These are phyloP conservation scores for Cryptococcus deneoformans DNA, from an alignment of 1,284 basidiomycete species.

Conservation along the genomic window DNA sequence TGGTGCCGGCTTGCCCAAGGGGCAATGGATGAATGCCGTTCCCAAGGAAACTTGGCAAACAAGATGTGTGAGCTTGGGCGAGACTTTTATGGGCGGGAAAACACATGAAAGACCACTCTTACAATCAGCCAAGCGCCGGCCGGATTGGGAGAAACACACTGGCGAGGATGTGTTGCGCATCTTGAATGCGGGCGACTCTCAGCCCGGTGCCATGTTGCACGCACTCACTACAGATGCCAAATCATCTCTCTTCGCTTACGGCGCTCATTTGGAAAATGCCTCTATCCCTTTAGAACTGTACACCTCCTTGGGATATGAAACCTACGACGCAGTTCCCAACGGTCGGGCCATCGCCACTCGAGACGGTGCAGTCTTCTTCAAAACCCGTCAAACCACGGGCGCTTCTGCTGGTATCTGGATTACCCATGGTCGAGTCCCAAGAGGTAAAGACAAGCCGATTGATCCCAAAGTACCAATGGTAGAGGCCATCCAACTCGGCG, in stretches of 20 bases:
- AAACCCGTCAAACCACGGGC: constrained; percentile 22
- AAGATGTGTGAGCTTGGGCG: constrained; percentile 32
- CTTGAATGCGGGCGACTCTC: constrained; percentile 50
- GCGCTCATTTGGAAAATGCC: constrained; percentile 43
- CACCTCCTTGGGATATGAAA: constrained; percentile 13
- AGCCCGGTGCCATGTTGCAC: constrained; percentile 50
- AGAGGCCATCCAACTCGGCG: constrained; percentile 41
- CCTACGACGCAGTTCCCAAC: constrained; percentile 25
- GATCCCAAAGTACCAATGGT: constrained; percentile 52
- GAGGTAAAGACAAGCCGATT: constrained; percentile 44
- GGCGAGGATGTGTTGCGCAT: constrained; percentile 47
- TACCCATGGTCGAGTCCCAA: constrained; percentile 50
- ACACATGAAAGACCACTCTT: constrained; percentile 50
- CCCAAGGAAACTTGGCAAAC: constrained; percentile 22
- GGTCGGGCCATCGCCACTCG: constrained; percentile 50
- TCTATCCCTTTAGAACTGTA: constrained; percentile 24
- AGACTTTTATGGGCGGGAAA: constrained; percentile 46
- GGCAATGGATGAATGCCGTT: constrained; percentile 9
- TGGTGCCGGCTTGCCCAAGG: constrained; percentile 1
- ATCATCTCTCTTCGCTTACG: constrained; percentile 50
- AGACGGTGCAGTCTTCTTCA: constrained; percentile 51
- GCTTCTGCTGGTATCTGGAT: constrained; percentile 48
- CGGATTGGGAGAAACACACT: constrained; percentile 32
- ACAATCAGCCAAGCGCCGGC: constrained; percentile 41
- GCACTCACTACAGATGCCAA: constrained; percentile 34